Base-by-base conservation (phyloP, 2,329 filamentous ascomycete species). In the Didymellaceae sp. region DNA sequence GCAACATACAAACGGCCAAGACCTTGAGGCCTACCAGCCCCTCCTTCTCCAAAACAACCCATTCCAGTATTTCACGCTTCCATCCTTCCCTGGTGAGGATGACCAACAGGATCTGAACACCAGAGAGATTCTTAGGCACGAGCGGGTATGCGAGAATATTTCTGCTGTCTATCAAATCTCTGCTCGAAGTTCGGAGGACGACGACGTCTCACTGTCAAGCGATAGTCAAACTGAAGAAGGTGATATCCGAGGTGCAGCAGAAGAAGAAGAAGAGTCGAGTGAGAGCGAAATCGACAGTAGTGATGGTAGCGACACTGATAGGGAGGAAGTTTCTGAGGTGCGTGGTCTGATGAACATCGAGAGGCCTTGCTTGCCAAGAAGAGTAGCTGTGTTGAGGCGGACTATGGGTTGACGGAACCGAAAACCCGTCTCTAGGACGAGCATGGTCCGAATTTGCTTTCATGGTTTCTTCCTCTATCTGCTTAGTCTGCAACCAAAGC, bases 281-380 rank as follows among this genome's bases (percentile, higher is more conserved):
- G 34, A 45, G 34, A 51, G 47, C 8, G 40, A 51, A 7, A 45
- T 34, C 11, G 21, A 16, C 0, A 48, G 32, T 13, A 37, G 25
- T 26, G 45, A 43, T 32, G 21, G 33, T 8, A 17, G 22, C 8
- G 25, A 21, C 11, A 33, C 16, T 25, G 40, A 34, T 16, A 17
- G n/a, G 13, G 21, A 30, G 13, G 35, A 18, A n/a, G 24, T 20
- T 17, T 4, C 13, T 8, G 28, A 35, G n/a, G 11, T 13, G 17
- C 30, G 7, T 10, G 4, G 6, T 6, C 17, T 17, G 1, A 4
- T 28, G 9, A 20, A 5, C 10, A 26, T 6, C 6, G 10, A 25
- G n/a, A 32, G n/a, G 17, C 26, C 21, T 33, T 8, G n/a, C 21
- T n/a, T 40, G n/a, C 44, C 44, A 14, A 40, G 26, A 11, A 47